Conservation (phyloP, 2,329 filamentous ascomycete genomes). For the Annulohypoxylon truncatum region DNA sequence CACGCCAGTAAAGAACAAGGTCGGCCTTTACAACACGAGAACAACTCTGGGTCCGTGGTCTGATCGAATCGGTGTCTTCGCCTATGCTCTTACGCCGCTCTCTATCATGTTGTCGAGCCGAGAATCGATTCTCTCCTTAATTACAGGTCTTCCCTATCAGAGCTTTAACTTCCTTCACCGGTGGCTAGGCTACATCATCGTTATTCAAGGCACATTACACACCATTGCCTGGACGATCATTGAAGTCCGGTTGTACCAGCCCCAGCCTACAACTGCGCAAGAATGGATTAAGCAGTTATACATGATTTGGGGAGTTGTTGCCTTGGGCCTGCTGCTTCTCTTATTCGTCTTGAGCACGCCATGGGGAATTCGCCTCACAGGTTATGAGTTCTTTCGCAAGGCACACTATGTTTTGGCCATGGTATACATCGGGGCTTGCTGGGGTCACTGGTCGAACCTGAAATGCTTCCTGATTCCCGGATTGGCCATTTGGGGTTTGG, state of each 20-base stretch:
- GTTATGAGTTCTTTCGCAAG: conserved; percentile 83
- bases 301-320: conserved; percentile 79
- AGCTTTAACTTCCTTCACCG: conserved; percentile 82
- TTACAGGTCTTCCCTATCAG: conserved; percentile 81
- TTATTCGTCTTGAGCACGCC: conserved; percentile 69
- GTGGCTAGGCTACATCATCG: conserved; percentile 80
- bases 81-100: conserved; percentile 79
- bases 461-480: conserved; percentile 76
- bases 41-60: conserved; percentile 74
- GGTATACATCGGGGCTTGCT: conserved; percentile 80
- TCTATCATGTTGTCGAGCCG: conserved; percentile 74
- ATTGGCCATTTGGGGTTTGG: conserved; percentile 72
- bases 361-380: conserved; percentile 71
- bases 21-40: conserved; percentile 70
- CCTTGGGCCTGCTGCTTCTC: conserved; percentile 71
- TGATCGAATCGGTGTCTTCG: conserved; percentile 76
- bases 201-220: conserved; percentile 74
- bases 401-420: conserved; percentile 78
- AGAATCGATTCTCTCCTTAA: conserved; percentile 75
- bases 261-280: conserved; percentile 70
- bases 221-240: conserved; percentile 78
- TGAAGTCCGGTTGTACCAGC: conserved; percentile 75
- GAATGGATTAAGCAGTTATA: conserved; percentile 73
- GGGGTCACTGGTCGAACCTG: conserved; percentile 77
- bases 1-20: conserved; percentile 71